Evolutionary conservation across 1,139 yeast genomes (phyloP), one percentile per base, ranked within the genome.

Genomic region (Geotrichum restrictum): DNA sequence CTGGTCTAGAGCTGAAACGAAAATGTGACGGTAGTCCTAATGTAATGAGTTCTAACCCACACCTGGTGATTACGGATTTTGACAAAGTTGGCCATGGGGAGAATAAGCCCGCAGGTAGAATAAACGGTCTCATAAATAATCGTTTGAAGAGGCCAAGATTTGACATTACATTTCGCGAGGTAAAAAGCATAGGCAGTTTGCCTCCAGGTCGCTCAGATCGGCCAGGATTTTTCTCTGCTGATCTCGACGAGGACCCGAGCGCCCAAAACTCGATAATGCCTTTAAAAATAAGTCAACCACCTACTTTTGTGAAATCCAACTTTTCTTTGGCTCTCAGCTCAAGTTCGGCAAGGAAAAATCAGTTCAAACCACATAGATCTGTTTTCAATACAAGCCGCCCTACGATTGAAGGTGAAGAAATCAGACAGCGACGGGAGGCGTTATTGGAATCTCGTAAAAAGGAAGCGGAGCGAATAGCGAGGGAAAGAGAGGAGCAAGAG

Each of bases 201-300:
- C 38, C 52, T 3, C 45, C 55, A 19, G 48, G 46, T 2, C 48
- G 52, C 24, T 22, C 39, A 8, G 19, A 40, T 6, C 41, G 51
- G 16, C 49, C 49, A 13, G 56, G 56, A 13, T 49, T 44, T 29
- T 53, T 53, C 21, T 49, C 53, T 3, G 48, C 44, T 2, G 38
- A 36, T 21, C 13, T 31, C 16, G 37, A 32, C 2, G 46, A 45
- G 8, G 22, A n/a, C 21, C 42, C 46, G 2, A 29, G 24, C 2
- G 6, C 16, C 31, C 36, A 43, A 24, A 39, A 36, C 7, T 8
- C 16, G 33, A 44, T 10, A 22, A 5, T 24, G 29, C 29, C 29
- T 24, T 8, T 24, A 8, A 24, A 24, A 24, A 24, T 16, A 44
- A 22, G 16, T 10, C 31, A 27, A 11, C 48, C 48, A 5, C 16